phyloP scores from a whole-genome alignment of 2,329 filamentous ascomycete species.

The Botrytis elliptica region DNA sequence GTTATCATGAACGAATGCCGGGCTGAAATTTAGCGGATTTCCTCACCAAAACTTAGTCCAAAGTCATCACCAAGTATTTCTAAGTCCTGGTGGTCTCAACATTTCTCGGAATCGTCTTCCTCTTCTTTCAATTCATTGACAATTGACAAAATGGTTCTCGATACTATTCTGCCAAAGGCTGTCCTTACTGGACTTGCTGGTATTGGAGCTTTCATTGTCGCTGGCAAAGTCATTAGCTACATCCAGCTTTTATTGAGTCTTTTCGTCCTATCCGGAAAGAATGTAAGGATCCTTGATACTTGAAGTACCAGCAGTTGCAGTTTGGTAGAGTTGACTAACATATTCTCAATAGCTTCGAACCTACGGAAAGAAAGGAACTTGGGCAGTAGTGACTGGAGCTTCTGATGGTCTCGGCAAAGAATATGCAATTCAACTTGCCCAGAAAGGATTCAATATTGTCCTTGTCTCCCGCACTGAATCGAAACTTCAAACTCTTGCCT shows the following conservation, averaged over 20 bases:
- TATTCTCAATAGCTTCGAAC: constrained; percentile 65
- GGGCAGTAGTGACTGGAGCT: constrained; percentile 92
- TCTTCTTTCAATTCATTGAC: not conserved
- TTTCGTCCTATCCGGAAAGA: constrained; percentile 65
- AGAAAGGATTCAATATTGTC: constrained; percentile 90
- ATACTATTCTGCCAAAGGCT: constrained; percentile 27
- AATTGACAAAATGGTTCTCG: constrained; percentile 25
- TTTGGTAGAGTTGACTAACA: not conserved
- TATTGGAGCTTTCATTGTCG: constrained; percentile 59
- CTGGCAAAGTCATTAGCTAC: constrained; percentile 56
- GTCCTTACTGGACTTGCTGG: constrained; percentile 41
- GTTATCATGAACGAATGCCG: not conserved
- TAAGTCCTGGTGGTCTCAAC: constrained; percentile 7
- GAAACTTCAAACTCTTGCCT: constrained; percentile 76
- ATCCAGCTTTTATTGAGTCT: constrained; percentile 62
- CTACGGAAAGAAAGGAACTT: constrained; percentile 88
- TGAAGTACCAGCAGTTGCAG: not conserved
- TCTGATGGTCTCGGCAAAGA: constrained; percentile 97
- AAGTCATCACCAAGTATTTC: not conserved
- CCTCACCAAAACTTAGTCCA: not conserved
- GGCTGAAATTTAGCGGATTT: not conserved
- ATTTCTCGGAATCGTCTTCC: not conserved
- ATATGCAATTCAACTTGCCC: constrained; percentile 84
- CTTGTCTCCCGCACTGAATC: constrained; percentile 94
- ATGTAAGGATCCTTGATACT: constrained; percentile 43